phyloP scores from a whole-genome alignment of 1,139 yeast species.

The Yamadazyma taylorii region DNA sequence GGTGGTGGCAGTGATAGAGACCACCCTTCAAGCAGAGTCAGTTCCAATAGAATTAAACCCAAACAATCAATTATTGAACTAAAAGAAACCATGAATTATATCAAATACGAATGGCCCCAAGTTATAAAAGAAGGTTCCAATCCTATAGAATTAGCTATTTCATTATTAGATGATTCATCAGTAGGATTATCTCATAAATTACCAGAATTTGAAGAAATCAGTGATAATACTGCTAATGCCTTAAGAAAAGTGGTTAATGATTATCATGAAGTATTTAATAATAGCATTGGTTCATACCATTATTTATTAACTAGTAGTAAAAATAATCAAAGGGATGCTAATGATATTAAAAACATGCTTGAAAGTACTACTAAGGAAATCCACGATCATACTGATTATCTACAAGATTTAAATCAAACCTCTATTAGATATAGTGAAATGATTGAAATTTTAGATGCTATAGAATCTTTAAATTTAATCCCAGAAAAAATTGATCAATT shows the following conservation, averaged over 20 bases:
- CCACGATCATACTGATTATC: slow-evolving; percentile 52
- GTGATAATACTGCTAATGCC: slow-evolving; percentile 54
- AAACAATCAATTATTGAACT: slow-evolving; percentile 38
- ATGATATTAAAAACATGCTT: slow-evolving; percentile 52
- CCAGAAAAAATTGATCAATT: slow-evolving; percentile 67
- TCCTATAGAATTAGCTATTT: slow-evolving; percentile 81
- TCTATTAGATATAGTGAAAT: slow-evolving; percentile 65
- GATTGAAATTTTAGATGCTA: slow-evolving; percentile 69
- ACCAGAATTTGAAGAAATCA: slow-evolving; percentile 55
- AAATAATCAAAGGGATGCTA: slow-evolving; percentile 56
- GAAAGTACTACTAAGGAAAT: slow-evolving; percentile 52
- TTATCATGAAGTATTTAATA: slow-evolving; percentile 82
- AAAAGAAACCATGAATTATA: slow-evolving; percentile 36
- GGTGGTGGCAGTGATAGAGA: background rate
- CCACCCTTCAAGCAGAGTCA: too few relatives aligned
- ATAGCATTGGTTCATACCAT: slow-evolving; percentile 76
- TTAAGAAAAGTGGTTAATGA: slow-evolving; percentile 75
- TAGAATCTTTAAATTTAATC: slow-evolving; percentile 58
- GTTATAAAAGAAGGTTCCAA: slow-evolving; percentile 49
- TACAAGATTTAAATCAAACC: slow-evolving; percentile 64
- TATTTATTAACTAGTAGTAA: slow-evolving; percentile 55
- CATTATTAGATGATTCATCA: slow-evolving; percentile 79
- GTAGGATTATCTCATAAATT: slow-evolving; percentile 81
- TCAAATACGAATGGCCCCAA: slow-evolving; percentile 50
- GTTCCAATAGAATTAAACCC: slow-evolving; percentile 7